These are phyloP conservation scores for Irpex sp. DNA, from an alignment of 1,284 basidiomycete genomes.

Conservation along the genomic window DNA sequence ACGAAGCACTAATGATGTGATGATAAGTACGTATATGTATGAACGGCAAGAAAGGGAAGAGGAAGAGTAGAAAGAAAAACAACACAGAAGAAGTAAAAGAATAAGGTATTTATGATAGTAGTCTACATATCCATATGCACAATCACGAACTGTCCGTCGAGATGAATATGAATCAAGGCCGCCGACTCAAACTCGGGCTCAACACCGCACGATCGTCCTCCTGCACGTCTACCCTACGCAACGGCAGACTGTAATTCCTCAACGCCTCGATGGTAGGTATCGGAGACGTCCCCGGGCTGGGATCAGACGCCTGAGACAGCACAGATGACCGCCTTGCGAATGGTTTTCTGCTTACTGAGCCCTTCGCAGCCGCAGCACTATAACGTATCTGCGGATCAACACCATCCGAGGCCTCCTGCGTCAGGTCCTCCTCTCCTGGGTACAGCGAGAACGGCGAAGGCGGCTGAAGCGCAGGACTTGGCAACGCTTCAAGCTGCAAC, in stretches of 20 bases:
- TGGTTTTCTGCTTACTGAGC: neutral
- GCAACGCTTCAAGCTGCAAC: conserved; percentile 26
- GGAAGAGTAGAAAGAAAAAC: neutral
- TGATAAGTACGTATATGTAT: neutral
- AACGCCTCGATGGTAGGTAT: conserved; percentile 7
- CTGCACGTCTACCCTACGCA: neutral
- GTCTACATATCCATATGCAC: neutral
- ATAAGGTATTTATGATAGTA: neutral
- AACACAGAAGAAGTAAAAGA: neutral
- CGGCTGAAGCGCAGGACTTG: conserved; percentile 26
- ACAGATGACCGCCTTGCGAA: conserved; percentile 2
- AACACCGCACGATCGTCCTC: neutral
- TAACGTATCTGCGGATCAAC: neutral
- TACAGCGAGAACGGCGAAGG: conserved; percentile 30
- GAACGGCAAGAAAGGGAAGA: neutral
- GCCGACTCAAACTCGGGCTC: conserved; percentile 4
- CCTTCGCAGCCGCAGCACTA: neutral
- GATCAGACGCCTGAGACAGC: neutral
- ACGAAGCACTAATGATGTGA: neutral
- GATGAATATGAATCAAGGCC: neutral
- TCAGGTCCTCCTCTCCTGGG: conserved; percentile 5
- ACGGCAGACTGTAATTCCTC: neutral
- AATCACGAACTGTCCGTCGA: neutral
- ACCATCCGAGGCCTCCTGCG: neutral
- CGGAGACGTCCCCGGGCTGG: neutral